Evolutionary conservation across 169 alveolate genomes (phyloP), one percentile per base, ranked within the genome.

Genomic region (Plasmodium vinckei): DNA sequence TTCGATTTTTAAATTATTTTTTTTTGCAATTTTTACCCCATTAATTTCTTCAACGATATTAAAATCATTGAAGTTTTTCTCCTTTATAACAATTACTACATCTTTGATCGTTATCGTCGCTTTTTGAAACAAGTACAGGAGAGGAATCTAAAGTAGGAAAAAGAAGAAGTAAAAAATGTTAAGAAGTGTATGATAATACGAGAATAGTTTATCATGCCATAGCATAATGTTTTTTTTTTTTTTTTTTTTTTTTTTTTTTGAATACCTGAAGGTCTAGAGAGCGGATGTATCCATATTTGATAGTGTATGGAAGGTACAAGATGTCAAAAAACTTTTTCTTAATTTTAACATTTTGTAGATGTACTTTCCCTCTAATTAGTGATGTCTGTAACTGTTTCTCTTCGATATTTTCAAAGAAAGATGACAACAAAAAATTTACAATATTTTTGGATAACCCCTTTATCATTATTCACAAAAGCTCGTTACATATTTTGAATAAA

Each of bases 311-410:
- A 9, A 75, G 51, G 42, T 75, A 75, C 7, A 75, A 23, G 25
- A 60, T 23, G 53, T 75, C 75, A n/a, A 42, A 75, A 17, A 75
- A 75, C 33, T 60, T 60, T 19, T 60, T 61, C 15, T 75, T 75
- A n/a, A 75, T 75, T 19, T 75, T 75, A 0, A 75, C 88, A 75
- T 75, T 75, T n/a, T 75, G 88, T 23, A 75, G 39, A 49, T 75
- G 88, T 42, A 75, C 73, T 42, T 75, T 75, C 46, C 88, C 88
- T 21, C 88, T 60, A 27, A 75, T 60, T 15, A 75, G 67, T 7
- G 88, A 75, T 4, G 88, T 75, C 49, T 75, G 88, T 68, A 75
- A 54, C 21, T 75, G 88, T 13, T 75, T 75, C 49, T 75, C 88
- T 75, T 75, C 88, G 3, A 75, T 75, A 42, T 75, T 75, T 46